These are phyloP conservation scores for Ophiostoma himal-ulmi DNA, from an alignment of 2,329 filamentous ascomycete species.

Conservation along the genomic window DNA sequence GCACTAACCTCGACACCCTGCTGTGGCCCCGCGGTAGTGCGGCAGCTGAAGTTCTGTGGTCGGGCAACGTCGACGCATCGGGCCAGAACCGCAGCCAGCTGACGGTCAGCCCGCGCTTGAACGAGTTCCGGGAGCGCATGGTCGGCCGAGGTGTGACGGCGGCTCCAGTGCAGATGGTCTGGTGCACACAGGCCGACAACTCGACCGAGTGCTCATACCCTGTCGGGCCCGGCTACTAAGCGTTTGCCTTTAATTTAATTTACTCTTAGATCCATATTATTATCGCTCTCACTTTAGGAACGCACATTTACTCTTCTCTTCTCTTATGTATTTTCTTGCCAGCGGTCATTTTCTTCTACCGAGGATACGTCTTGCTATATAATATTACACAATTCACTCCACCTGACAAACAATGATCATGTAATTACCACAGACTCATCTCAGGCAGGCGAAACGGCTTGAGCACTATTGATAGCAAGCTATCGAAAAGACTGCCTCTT, in stretches of 20 bases:
- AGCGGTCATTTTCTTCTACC: neutral
- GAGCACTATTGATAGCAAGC: neutral
- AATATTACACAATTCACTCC: neutral
- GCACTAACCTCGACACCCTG: slow-evolving; percentile 65
- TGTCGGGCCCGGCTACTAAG: slow-evolving; percentile 23
- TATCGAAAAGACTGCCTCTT: neutral
- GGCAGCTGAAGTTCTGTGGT: slow-evolving; percentile 76
- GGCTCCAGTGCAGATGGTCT: slow-evolving; percentile 64
- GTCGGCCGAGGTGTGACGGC: slow-evolving; percentile 61
- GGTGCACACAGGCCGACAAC: slow-evolving; percentile 57
- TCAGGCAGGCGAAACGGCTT: neutral
- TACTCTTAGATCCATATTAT: neutral
- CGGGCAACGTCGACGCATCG: slow-evolving; percentile 57
- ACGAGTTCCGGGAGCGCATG: slow-evolving; percentile 71
- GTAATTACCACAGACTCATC: too few species aligned
- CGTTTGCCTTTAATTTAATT: neutral
- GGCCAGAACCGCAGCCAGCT: slow-evolving; percentile 67
- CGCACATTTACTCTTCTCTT: neutral
- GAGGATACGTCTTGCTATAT: neutral
- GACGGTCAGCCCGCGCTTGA: slow-evolving; percentile 62
- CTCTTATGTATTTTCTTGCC: neutral
- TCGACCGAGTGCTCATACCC: slow-evolving; percentile 42
- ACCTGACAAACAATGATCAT: too few species aligned
- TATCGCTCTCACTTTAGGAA: neutral
- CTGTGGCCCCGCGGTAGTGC: slow-evolving; percentile 73